Base-by-base conservation (phyloP, 768 basidiomycete species). In the Piloderma croceum region DNA sequence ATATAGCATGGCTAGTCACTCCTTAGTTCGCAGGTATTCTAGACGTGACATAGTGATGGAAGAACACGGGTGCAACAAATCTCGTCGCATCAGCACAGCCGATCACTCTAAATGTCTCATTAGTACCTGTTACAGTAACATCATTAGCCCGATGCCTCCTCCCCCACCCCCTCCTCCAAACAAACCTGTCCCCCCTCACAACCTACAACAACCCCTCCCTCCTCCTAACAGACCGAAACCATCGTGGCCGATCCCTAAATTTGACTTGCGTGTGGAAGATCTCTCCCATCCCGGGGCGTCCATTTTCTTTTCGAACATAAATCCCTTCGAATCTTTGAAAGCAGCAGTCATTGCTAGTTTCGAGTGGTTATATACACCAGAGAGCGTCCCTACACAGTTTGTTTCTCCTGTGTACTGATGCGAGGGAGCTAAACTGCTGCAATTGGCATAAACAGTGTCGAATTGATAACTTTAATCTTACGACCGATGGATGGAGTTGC, bases 401-500 rank as follows among this genome's bases (percentile, higher is more conserved):
- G n/a, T 3, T 37, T 32, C 31, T 27, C 20, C 34, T 24, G 41
- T 50, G 43, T 47, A 21, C 55, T 39, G 36, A 18, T 38, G 41
- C 12, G 17, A n/a, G n/a, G n/a, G n/a, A n/a, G n/a, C n/a, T n/a
- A n/a, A n/a, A n/a, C n/a, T 36, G 10, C 24, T 18, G 13, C 24
- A 29, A 18, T 37, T 31, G 25, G 27, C 31, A 20, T 39, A 5
- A 31, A 20, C 51, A 81, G 79, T 41, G 77, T 83, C 2, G 45
- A 71, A 41, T 59, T 62, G 23, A 71, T 86, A 48, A 54, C 63
- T 1, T 73, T 87, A 36, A 69, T 83, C 42, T 69, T 86, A 31
- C 73, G 79, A 13, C 58, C 73, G 23, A 83, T 86, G 72, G 69
- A 71, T 15, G 85, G 84, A 23, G 76, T 86, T 7, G 87, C 87